Conservation (phyloP, 1,284 basidiomycete genomes). For the Irpex sp. region DNA sequence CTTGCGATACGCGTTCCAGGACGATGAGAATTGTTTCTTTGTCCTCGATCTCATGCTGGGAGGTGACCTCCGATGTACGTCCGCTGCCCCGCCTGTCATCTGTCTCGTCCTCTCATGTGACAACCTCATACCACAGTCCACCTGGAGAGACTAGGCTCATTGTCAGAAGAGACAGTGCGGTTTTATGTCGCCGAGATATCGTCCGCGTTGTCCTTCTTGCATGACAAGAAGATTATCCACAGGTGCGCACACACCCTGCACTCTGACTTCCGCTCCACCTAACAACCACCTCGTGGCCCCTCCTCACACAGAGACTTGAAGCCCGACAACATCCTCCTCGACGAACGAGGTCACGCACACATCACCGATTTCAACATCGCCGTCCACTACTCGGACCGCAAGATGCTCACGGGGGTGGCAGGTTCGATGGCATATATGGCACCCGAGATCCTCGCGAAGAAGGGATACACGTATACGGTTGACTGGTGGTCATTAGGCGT, state of each 20-base stretch:
- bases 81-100: not conserved
- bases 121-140: conserved; percentile 61
- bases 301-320: conserved; percentile 75
- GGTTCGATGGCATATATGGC: conserved; percentile 99
- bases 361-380: conserved; percentile 99
- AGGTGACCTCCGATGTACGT: conserved; percentile 90
- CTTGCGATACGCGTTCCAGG: conserved; percentile 96
- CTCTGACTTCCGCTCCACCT: conserved; percentile 16
- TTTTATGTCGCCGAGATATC: conserved; percentile 92
- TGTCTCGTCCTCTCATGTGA: conserved; percentile 21
- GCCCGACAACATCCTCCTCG: conserved; percentile 96
- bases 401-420: conserved; percentile 89
- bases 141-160: conserved; percentile 80
- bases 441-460: conserved; percentile 84
- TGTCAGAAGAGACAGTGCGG: conserved; percentile 83
- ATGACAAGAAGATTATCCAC: conserved; percentile 92
- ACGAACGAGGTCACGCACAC: conserved; percentile 94
- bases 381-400: conserved; percentile 88
- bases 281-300: conserved; percentile 33
- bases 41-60: conserved; percentile 98
- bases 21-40: conserved; percentile 99
- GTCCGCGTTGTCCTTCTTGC: conserved; percentile 87
- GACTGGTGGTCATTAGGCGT: conserved; percentile 98
- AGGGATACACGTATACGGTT: conserved; percentile 85
- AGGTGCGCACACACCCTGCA: conserved; percentile 49